A percentile compares a stretch with the other conserved stretches of the same genome.
Evolutionary conservation across 805 yeast species (phyloP).

Genomic region (Grigorovia yakushimaensis): DNA sequence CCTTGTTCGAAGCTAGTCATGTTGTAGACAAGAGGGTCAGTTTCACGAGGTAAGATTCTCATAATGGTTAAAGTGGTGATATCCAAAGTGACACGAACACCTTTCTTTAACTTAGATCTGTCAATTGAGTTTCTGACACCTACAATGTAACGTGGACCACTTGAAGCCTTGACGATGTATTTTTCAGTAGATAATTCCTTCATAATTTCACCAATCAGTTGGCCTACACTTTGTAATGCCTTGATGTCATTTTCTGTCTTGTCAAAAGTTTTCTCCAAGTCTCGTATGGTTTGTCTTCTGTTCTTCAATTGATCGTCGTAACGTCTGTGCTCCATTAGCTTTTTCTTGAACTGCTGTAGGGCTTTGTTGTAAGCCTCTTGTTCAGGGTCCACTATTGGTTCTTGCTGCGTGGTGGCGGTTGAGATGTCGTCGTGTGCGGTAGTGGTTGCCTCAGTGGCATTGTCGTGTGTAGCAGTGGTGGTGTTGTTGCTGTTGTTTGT

Average conservation of each 20-base stretch:
- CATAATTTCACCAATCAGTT: constrained; percentile 91
- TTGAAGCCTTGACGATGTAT: constrained; percentile 90
- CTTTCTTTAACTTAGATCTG: constrained; percentile 74
- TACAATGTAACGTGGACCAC: constrained; percentile 95
- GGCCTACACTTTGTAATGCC: constrained; percentile 95
- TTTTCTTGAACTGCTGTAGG: constrained; percentile 66
- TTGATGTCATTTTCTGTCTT: constrained; percentile 96
- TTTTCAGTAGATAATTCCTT: constrained; percentile 92
- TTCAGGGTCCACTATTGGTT: constrained; percentile 48
- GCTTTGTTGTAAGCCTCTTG: constrained; percentile 54
- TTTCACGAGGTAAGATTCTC: constrained; percentile 96
- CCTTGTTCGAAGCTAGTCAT: constrained; percentile 99
- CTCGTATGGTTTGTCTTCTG: constrained; percentile 73
- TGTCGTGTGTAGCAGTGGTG: too few relatives aligned
- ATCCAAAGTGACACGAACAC: constrained; percentile 92
- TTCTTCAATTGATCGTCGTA: constrained; percentile 89
- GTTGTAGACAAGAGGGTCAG: constrained; percentile 94
- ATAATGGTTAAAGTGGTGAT: constrained; percentile 96
- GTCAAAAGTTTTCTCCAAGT: constrained; percentile 70
- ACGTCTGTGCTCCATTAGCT: constrained; percentile 83
- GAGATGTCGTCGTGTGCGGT: too few relatives aligned
- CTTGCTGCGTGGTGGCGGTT: constrained; percentile 10
- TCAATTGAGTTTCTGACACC: constrained; percentile 93
- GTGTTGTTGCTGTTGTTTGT: constrained; percentile 3
- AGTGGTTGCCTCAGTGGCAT: constrained; percentile 2